Evolutionary conservation across 306 rosid genomes (phyloP), one percentile per base, ranked within the genome.

Genomic region (Lathyrus aphaca): DNA sequence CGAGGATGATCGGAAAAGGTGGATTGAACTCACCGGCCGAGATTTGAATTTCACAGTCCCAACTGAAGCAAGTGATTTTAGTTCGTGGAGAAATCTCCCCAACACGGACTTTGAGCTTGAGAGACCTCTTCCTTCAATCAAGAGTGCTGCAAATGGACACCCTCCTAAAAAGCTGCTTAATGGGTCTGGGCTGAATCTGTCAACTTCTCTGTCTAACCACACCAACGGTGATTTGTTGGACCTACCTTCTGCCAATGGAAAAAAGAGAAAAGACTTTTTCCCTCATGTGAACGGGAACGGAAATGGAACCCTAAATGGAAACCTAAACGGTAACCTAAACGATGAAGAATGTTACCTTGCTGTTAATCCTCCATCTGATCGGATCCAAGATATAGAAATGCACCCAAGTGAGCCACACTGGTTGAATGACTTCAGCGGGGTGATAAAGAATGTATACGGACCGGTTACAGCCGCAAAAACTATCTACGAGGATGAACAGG

Each of bases 391-490:
- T 55, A 70, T 82, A 5, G 90, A 85, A 79, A 61, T 76, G 80
- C 83, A 80, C 77, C 77, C 81, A 10, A 84, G 63, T 62, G 88
- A 79, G 29, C 81, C 79, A 3, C 80, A 71, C 67, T 92, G 98
- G 96, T 42, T 74, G 74, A 75, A 74, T 66, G 86, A 90, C 29
- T 92, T 92, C 53, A 92, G 84, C 27, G 98, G 98, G 65, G 98
- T 89, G 72, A 92, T 92, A 86, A 87, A 87, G 87, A 80, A 82
- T 58, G 83, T 80, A 4, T 58, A 68, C 15, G 98, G 98, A 69
- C 96, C 98, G 30, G 98, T 89, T 51, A 87, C 96, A 6, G 98
- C 83, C 65, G 96, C 98, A 38, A 92, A 92, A 79, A 80, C 98
- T 8, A 83, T 92, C n/a, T 92, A 92, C 10, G 98, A 92, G 79